Conservation (phyloP, 169 alveolate genomes). For the Perkinsus marinus region DNA sequence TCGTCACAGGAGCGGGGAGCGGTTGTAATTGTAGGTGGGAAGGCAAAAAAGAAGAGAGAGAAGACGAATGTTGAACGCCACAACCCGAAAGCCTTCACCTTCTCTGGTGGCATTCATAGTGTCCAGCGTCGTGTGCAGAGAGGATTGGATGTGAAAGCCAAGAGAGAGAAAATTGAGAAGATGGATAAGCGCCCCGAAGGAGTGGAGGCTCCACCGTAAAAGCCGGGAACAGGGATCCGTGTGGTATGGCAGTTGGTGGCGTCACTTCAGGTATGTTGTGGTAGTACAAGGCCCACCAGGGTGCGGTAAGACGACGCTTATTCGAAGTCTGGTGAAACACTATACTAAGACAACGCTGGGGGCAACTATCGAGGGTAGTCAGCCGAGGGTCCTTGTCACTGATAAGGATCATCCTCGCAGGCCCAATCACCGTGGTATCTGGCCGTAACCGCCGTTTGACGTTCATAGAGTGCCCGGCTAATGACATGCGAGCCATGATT, state of each 20-base stretch:
- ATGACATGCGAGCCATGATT: conserved; percentile 83
- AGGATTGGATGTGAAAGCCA: conserved; percentile 62
- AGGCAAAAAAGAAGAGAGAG: conserved; percentile 20
- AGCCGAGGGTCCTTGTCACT: conserved; percentile 22
- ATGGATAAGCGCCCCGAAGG: conserved; percentile 61
- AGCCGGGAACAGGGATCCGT: background rate
- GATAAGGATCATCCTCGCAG: conserved; percentile 43
- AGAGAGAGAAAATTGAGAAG: conserved; percentile 52
- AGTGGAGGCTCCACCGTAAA: background rate
- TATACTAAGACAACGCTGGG: conserved; percentile 57
- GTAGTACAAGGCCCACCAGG: conserved; percentile 79
- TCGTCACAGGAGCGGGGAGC: background rate
- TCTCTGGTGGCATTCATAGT: conserved; percentile 73
- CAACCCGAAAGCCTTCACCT: conserved; percentile 79
- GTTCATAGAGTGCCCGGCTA: conserved; percentile 84
- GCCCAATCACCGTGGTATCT: conserved; percentile 84
- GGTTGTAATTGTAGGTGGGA: background rate
- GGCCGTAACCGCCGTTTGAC: conserved; percentile 82
- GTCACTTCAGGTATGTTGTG: conserved; percentile 16
- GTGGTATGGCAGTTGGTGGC: conserved; percentile 7
- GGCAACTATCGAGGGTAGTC: background rate
- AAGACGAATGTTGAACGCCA: conserved; percentile 32
- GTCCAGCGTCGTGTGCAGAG: conserved; percentile 75
- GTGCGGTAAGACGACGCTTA: conserved; percentile 91
- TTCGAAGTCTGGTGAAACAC: conserved; percentile 87